These are phyloP conservation scores for Rhodomyrtus tomentosa DNA, from an alignment of 345 rosid species.

Conservation along the genomic window DNA sequence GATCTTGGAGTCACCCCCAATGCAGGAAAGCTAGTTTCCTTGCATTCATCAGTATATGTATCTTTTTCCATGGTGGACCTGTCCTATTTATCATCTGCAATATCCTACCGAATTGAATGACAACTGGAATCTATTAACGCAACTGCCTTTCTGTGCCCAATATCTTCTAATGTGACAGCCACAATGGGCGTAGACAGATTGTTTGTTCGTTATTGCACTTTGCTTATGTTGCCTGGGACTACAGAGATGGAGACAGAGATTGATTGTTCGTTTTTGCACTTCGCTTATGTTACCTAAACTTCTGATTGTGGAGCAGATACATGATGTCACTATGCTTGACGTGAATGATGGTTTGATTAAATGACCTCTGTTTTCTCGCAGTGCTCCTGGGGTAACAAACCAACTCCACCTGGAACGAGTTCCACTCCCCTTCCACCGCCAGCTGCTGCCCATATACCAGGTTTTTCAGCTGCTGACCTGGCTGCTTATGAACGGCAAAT, in stretches of 20 bases:
- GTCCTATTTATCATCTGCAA: background rate
- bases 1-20: background rate
- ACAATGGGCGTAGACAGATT: background rate
- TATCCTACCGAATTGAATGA: background rate
- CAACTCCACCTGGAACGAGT: conserved; percentile 76
- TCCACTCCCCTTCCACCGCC: conserved; percentile 86
- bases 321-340: background rate
- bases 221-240: background rate
- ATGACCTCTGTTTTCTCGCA: conserved; percentile 3
- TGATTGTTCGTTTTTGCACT: background rate
- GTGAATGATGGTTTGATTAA: background rate
- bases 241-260: background rate
- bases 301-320: background rate
- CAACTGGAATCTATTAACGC: background rate
- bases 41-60: background rate
- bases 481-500: conserved; percentile 61
- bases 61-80: background rate
- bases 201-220: background rate
- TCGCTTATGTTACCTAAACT: background rate
- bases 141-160: background rate
- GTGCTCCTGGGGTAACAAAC: conserved; percentile 99
- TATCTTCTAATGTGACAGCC: background rate
- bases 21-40: background rate
- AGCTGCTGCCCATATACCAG: conserved; percentile 34
- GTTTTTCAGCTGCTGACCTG: conserved; percentile 45